These are phyloP conservation scores for Yamadazyma buinensis DNA, from an alignment of 1,139 yeast genomes.

Conservation along the genomic window DNA sequence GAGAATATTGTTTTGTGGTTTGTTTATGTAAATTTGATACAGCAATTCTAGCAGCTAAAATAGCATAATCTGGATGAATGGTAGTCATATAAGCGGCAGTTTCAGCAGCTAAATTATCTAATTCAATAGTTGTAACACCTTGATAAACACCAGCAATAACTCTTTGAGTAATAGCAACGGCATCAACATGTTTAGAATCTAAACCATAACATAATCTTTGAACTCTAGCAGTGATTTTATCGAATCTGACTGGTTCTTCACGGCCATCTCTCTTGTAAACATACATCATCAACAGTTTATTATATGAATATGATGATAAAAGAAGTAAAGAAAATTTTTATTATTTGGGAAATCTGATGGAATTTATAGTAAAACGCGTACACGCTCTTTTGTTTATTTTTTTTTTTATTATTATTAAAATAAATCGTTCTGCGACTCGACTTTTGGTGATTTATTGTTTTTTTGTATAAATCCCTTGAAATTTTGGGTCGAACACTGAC, in stretches of 20 bases:
- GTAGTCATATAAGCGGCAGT: constrained; percentile 98
- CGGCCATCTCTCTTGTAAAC: constrained; percentile 70
- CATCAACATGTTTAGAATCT: constrained; percentile 79
- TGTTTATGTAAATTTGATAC: constrained; percentile 89
- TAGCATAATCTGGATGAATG: constrained; percentile 93
- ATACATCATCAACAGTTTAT: constrained; percentile 31
- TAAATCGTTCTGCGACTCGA: constrained; percentile 3
- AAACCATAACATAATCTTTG: constrained; percentile 70
- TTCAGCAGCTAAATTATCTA: constrained; percentile 92
- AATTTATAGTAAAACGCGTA: constrained; percentile 8
- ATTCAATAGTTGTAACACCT: constrained; percentile 92
- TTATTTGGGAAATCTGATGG: not conserved
- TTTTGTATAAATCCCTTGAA: too few species aligned
- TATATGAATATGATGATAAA: not conserved
- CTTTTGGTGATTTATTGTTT: constrained; percentile 2
- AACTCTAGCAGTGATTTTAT: constrained; percentile 52
- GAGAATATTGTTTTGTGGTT: constrained; percentile 84
- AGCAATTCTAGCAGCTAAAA: constrained; percentile 91
- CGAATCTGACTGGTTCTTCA: constrained; percentile 82
- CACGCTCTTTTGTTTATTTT: constrained; percentile 4
- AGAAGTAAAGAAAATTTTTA: not conserved
- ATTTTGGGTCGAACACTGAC: too few species aligned
- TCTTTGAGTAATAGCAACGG: constrained; percentile 84
- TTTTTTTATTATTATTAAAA: not conserved
- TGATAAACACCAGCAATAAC: constrained; percentile 90